phyloP scores from a whole-genome alignment of 768 basidiomycete species.

The Gelatoporia subvermispora region DNA sequence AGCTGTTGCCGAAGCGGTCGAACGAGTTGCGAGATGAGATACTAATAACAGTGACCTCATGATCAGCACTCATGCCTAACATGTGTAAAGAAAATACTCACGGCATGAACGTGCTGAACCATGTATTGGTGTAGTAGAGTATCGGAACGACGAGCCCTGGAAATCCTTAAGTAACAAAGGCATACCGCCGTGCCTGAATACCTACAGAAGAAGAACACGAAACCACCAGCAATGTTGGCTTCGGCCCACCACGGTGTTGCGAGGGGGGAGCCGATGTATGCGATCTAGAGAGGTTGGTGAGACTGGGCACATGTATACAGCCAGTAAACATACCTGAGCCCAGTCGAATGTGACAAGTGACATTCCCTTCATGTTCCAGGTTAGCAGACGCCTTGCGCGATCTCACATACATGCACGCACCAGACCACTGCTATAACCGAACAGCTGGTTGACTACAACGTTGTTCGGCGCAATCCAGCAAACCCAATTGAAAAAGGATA shows the following conservation, averaged over 20 bases:
- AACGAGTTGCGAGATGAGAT: slow-evolving; percentile 34
- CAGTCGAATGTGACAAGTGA: slow-evolving; percentile 75
- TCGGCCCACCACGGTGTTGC: slow-evolving; percentile 78
- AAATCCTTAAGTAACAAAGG: background rate
- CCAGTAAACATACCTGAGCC: slow-evolving; percentile 39
- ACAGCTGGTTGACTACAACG: slow-evolving; percentile 41
- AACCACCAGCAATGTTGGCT: slow-evolving; percentile 53
- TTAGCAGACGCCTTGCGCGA: slow-evolving; percentile 7
- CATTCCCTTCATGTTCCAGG: slow-evolving; percentile 34
- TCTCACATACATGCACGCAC: background rate
- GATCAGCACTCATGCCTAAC: background rate
- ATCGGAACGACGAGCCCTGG: slow-evolving; percentile 37
- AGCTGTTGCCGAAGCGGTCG: slow-evolving; percentile 36
- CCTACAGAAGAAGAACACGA: slow-evolving; percentile 41
- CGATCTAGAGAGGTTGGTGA: no score
- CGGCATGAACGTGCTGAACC: slow-evolving; percentile 33
- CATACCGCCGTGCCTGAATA: background rate
- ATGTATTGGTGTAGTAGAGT: slow-evolving; percentile 33
- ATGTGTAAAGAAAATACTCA: slow-evolving; percentile 20
- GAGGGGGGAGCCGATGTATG: slow-evolving; percentile 61
- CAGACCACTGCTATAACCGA: slow-evolving; percentile 39
- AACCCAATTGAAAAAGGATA: slow-evolving; percentile 84
- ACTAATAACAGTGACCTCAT: slow-evolving; percentile 4
- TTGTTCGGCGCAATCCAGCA: slow-evolving; percentile 45
- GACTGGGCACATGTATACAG: no score